Conservation (phyloP, 1,284 basidiomycete genomes). For the Cutaneotrichosporon sp. region DNA sequence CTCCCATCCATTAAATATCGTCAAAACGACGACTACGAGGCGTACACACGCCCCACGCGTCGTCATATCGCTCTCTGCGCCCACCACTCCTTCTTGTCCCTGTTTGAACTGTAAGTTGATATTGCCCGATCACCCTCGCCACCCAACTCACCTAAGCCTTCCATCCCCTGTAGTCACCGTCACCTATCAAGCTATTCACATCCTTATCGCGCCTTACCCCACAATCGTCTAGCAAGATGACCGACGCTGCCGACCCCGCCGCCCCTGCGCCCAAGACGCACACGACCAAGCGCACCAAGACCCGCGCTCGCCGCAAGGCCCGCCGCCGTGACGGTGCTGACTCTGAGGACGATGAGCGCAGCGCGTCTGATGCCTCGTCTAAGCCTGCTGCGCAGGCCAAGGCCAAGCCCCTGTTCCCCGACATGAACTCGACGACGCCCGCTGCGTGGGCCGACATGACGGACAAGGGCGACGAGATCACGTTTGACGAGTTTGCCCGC, state of each 20-base stretch:
- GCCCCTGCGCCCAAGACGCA: constrained; percentile 11
- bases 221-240: constrained; percentile 14
- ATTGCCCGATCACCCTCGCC: constrained; percentile 9
- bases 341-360: constrained; percentile 15
- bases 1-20: neutral
- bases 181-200: neutral
- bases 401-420: constrained; percentile 28
- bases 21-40: neutral
- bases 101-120: neutral
- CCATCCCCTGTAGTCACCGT: neutral
- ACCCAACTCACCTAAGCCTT: constrained; percentile 1
- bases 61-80: neutral
- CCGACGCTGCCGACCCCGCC: constrained; percentile 14
- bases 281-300: constrained; percentile 4
- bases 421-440: constrained; percentile 34
- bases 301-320: constrained; percentile 15
- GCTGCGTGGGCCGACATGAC: constrained; percentile 33
- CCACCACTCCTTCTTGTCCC: neutral
- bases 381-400: neutral
- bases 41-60: neutral
- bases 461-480: constrained; percentile 19
- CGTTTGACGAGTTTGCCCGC: constrained; percentile 35
- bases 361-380: constrained; percentile 11
- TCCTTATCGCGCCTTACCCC: neutral
- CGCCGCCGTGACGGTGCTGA: constrained; percentile 24